These are phyloP conservation scores for Grammothele lineata DNA, from an alignment of 768 basidiomycete species.

Conservation along the genomic window DNA sequence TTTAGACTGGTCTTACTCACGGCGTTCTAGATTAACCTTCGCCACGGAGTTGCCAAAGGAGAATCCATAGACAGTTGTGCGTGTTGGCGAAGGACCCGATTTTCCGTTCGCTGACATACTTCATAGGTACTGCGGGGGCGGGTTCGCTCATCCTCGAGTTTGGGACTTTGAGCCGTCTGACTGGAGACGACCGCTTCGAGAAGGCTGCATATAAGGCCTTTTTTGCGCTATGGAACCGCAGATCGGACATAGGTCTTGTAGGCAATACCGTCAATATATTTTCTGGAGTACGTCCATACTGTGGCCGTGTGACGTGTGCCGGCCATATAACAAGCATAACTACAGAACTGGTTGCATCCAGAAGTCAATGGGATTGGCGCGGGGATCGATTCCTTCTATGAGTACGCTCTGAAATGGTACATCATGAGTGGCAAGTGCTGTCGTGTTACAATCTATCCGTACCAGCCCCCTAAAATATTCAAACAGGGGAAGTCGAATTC, in stretches of 20 bases:
- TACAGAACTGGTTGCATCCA: slow-evolving; percentile 70
- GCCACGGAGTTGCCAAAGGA: slow-evolving; percentile 68
- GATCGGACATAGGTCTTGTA: slow-evolving; percentile 77
- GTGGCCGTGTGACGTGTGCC: neutral
- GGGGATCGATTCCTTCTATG: slow-evolving; percentile 94
- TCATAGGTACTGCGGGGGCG: slow-evolving; percentile 82
- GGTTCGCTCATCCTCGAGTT: slow-evolving; percentile 94
- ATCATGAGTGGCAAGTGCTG: slow-evolving; percentile 72
- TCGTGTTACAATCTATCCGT: slow-evolving; percentile 6
- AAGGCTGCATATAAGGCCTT: slow-evolving; percentile 86
- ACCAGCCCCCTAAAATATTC: no score
- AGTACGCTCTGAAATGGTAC: slow-evolving; percentile 92
- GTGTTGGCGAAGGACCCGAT: slow-evolving; percentile 33
- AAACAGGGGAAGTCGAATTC: slow-evolving; percentile 33
- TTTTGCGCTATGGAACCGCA: slow-evolving; percentile 91
- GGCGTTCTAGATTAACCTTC: slow-evolving; percentile 65
- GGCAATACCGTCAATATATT: slow-evolving; percentile 85
- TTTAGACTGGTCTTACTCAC: no score
- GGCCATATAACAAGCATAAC: neutral
- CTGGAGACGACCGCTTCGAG: slow-evolving; percentile 87
- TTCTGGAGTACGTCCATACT: slow-evolving; percentile 59
- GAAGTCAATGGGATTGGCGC: slow-evolving; percentile 84
- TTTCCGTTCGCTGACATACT: neutral
- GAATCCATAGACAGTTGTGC: slow-evolving; percentile 85
- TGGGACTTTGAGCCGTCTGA: slow-evolving; percentile 86